phyloP scores from a whole-genome alignment of 202 grass and related monocot genomes.

The Carex arenaria region DNA sequence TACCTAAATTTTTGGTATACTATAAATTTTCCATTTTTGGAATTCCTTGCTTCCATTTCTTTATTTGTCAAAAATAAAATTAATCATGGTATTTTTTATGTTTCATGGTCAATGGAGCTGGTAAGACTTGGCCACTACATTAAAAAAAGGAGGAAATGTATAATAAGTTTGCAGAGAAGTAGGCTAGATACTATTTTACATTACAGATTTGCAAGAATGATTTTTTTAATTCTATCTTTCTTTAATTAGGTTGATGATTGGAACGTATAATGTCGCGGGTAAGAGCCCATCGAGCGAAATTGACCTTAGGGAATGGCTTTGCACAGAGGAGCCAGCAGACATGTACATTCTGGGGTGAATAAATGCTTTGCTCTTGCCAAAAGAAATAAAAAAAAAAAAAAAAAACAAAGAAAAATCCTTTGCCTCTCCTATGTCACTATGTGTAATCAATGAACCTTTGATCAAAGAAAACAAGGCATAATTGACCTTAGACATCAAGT shows the following conservation, averaged over 20 bases:
- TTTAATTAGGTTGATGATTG: conserved; percentile 50
- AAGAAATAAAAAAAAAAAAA: neutral
- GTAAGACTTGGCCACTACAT: neutral
- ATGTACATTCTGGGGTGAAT: conserved; percentile 58
- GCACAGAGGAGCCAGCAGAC: conserved; percentile 38
- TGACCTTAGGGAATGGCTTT: conserved; percentile 52
- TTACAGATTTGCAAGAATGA: neutral
- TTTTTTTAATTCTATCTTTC: neutral
- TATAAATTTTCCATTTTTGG: neutral
- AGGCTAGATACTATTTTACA: neutral
- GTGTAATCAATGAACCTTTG: neutral
- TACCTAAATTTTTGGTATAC: neutral
- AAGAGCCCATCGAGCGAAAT: conserved; percentile 31
- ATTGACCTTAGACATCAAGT: neutral
- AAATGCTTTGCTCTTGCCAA: neutral
- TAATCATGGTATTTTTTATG: neutral
- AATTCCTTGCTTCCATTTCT: neutral
- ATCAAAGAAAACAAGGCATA: neutral
- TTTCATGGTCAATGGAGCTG: neutral
- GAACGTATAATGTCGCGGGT: conserved; percentile 57
- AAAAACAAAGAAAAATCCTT: neutral
- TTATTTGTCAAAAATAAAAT: neutral
- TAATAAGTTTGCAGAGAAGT: neutral
- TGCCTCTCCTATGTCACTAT: neutral
- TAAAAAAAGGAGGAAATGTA: neutral